Conservation (phyloP, 2,329 filamentous ascomycete species). For the Lasiodiplodia sp. region DNA sequence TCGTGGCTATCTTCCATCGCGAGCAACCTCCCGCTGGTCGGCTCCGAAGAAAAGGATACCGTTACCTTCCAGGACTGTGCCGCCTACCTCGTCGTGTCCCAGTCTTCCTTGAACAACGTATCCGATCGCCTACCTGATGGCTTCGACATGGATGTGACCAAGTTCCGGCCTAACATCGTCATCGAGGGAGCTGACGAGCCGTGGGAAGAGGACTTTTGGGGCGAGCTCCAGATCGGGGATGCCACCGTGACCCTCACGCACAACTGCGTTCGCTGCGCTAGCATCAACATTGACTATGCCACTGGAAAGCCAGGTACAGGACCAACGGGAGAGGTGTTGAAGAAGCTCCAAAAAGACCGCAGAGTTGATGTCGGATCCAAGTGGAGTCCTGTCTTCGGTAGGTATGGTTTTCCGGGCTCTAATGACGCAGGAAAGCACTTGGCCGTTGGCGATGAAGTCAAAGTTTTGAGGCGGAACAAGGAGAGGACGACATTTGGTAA, state of each 20-base stretch:
- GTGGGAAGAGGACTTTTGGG: conserved; percentile 59
- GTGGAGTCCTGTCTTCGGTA: conserved; percentile 57
- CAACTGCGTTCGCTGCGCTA: conserved; percentile 56
- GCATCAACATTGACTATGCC: conserved; percentile 56
- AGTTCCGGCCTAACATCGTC: conserved; percentile 57
- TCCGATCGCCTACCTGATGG: conserved; percentile 51
- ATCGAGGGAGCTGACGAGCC: conserved; percentile 48
- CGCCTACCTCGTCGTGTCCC: conserved; percentile 75
- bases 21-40: conserved; percentile 33
- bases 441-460: conserved; percentile 53
- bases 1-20: conserved; percentile 45
- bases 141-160: conserved; percentile 52
- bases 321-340: conserved; percentile 51
- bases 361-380: conserved; percentile 54
- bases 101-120: conserved; percentile 73
- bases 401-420: conserved; percentile 52
- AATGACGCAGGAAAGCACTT: conserved; percentile 41
- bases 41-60: conserved; percentile 33
- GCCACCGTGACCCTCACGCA: conserved; percentile 49
- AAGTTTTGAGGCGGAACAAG: conserved; percentile 48
- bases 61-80: conserved; percentile 78
- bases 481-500: conserved; percentile 54
- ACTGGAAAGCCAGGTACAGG: conserved; percentile 51
- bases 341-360: conserved; percentile 53
- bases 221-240: conserved; percentile 45